Percentiles rank a stretch among this genome's conserved stretches.
Evolutionary conservation across 208 protist genomes (phyloP).

Genomic region (Acanthamoeba lugdunensis): DNA sequence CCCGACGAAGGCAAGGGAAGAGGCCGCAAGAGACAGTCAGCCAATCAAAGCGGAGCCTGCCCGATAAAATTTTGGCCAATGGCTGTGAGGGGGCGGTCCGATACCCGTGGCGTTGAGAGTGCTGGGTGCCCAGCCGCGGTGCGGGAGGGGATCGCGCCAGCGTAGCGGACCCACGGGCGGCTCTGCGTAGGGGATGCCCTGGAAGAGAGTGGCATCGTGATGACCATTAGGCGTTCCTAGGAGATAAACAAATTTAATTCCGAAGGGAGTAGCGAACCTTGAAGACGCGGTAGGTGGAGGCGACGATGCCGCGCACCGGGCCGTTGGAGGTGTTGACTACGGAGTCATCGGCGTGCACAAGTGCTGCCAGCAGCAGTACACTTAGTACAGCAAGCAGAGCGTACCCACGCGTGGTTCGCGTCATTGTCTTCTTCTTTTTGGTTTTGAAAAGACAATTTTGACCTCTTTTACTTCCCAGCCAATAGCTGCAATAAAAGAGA

Average conservation of each 20-base stretch:
- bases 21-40: background rate
- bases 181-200: constrained; percentile 15
- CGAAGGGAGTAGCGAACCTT: background rate
- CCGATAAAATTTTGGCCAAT: background rate
- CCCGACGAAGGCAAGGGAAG: background rate
- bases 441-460: too few species aligned
- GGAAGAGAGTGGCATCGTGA: background rate
- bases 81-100: background rate
- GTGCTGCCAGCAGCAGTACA: background rate
- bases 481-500: too few species aligned
- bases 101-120: constrained; percentile 1
- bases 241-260: background rate
- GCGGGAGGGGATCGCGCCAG: constrained; percentile 11
- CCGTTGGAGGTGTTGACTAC: constrained; percentile 19
- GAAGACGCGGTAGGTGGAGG: constrained; percentile 6
- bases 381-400: background rate
- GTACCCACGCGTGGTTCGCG: background rate
- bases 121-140: background rate
- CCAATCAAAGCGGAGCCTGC: background rate
- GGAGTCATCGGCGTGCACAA: background rate
- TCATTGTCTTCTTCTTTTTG: too few species aligned
- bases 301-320: constrained; percentile 1
- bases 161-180: constrained; percentile 9
- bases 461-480: too few species aligned
- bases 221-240: background rate